These are phyloP conservation scores for Aphanomyces euteiches DNA, from an alignment of 352 stramenopile genomes.

Conservation along the genomic window DNA sequence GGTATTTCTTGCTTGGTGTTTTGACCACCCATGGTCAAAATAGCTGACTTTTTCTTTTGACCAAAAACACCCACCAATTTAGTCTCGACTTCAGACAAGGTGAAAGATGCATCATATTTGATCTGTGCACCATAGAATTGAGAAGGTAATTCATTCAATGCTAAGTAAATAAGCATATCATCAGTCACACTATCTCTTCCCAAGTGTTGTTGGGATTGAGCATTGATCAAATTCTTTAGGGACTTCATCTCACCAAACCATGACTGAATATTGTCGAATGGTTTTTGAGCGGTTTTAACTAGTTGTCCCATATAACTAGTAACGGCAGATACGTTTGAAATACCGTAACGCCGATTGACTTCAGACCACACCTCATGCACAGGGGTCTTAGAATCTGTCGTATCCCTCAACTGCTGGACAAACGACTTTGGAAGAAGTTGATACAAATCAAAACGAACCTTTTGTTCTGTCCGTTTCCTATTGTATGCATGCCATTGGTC, in stretches of 20 bases:
- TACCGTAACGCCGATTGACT: background rate
- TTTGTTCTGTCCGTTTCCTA: conserved; percentile 1
- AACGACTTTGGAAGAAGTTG: background rate
- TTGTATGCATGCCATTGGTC: conserved; percentile 1
- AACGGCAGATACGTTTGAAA: background rate
- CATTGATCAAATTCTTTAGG: background rate
- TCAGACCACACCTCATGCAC: background rate
- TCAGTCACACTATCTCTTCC: background rate
- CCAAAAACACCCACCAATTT: background rate
- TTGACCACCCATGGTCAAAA: conserved; percentile 1
- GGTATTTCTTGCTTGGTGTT: background rate
- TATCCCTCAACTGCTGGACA: no score
- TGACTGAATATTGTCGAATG: conserved; percentile 4
- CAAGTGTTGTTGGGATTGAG: background rate
- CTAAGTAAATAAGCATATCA: background rate
- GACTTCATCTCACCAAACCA: conserved; percentile 10
- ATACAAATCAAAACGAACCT: background rate
- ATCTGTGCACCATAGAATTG: conserved; percentile 5
- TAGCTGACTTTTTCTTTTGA: background rate
- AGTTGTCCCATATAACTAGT: background rate
- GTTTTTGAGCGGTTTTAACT: background rate
- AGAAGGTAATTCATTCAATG: conserved; percentile 3
- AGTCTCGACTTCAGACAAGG: background rate
- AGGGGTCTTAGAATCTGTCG: no score
- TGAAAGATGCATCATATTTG: background rate